Evolutionary conservation across 768 basidiomycete species (phyloP).

Genomic region (Agrocybe chaxingu): DNA sequence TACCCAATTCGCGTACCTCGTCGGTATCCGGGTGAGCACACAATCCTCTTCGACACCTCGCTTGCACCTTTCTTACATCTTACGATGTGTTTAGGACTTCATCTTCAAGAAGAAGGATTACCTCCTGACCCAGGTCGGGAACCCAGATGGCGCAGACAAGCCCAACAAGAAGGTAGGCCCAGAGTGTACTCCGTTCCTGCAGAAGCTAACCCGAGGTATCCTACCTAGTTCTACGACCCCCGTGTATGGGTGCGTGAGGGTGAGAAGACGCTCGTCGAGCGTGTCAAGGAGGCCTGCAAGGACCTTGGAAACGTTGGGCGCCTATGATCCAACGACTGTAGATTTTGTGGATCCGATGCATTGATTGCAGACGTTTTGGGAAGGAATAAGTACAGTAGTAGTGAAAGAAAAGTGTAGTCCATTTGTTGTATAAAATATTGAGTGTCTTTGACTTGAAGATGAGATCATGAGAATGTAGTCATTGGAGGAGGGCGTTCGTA

Average conservation of each 20-base stretch:
- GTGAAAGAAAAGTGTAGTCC: too few relatives aligned
- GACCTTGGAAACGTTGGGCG: constrained; percentile 71
- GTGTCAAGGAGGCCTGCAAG: constrained; percentile 90
- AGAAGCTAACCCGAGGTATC: neutral
- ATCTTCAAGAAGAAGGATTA: constrained; percentile 83
- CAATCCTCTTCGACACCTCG: neutral
- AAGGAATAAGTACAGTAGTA: too few relatives aligned
- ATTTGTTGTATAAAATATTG: too few relatives aligned
- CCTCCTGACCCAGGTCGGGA: constrained; percentile 88
- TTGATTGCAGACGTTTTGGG: too few relatives aligned
- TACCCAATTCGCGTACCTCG: constrained; percentile 89
- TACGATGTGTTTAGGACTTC: constrained; percentile 60
- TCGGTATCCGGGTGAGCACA: constrained; percentile 67
- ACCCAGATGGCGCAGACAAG: constrained; percentile 95
- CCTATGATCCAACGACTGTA: constrained; percentile 14
- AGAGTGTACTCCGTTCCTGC: neutral
- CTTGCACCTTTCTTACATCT: neutral
- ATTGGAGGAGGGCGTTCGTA: too few relatives aligned
- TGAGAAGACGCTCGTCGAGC: constrained; percentile 84
- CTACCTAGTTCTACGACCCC: constrained; percentile 79
- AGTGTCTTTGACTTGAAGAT: too few relatives aligned
- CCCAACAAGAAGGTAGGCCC: constrained; percentile 93
- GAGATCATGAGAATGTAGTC: too few relatives aligned
- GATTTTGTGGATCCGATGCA: too few relatives aligned
- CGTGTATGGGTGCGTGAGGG: constrained; percentile 99